phyloP scores from a whole-genome alignment of 805 yeast genomes.

The Spathaspora sp. region DNA sequence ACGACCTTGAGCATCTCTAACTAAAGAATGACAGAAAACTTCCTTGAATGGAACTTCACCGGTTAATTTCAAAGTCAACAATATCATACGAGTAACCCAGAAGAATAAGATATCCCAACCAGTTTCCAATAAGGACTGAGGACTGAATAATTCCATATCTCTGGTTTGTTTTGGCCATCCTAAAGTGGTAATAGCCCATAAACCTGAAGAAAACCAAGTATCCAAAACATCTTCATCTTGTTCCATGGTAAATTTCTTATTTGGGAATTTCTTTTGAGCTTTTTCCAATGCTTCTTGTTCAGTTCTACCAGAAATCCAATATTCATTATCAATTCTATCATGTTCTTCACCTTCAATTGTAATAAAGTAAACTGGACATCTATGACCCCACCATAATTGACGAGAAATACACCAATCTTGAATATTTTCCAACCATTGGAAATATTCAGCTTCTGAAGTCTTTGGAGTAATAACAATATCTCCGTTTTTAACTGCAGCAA shows the following conservation, averaged over 20 bases:
- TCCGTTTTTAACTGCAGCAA: slow-evolving; percentile 80
- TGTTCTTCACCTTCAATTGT: slow-evolving; percentile 71
- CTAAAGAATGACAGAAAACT: slow-evolving; percentile 97
- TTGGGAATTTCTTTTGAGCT: slow-evolving; percentile 73
- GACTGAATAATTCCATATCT: slow-evolving; percentile 77
- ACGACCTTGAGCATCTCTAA: slow-evolving; percentile 98
- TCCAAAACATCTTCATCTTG: slow-evolving; percentile 98
- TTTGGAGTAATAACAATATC: slow-evolving; percentile 80
- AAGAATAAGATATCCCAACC: slow-evolving; percentile 99
- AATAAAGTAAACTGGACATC: slow-evolving; percentile 94
- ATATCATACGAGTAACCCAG: slow-evolving; percentile 98
- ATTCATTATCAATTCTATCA: slow-evolving; percentile 58
- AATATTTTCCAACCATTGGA: slow-evolving; percentile 91
- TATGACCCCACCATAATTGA: slow-evolving; percentile 91
- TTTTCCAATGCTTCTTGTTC: slow-evolving; percentile 80
- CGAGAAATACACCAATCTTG: slow-evolving; percentile 99
- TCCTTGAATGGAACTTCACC: slow-evolving; percentile 92
- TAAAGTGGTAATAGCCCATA: slow-evolving; percentile 95
- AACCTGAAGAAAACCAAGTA: slow-evolving; percentile 97
- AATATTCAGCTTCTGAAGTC: slow-evolving; percentile 87
- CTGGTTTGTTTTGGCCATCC: slow-evolving; percentile 88
- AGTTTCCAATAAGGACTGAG: slow-evolving; percentile 93
- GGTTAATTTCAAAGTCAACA: slow-evolving; percentile 84
- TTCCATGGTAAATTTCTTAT: slow-evolving; percentile 65
- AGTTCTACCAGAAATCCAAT: slow-evolving; percentile 90